Evolutionary conservation across 2,329 filamentous ascomycete species (phyloP), one percentile per base, ranked within the genome.

Genomic region (Neophaeococcomyces mojaviensis): DNA sequence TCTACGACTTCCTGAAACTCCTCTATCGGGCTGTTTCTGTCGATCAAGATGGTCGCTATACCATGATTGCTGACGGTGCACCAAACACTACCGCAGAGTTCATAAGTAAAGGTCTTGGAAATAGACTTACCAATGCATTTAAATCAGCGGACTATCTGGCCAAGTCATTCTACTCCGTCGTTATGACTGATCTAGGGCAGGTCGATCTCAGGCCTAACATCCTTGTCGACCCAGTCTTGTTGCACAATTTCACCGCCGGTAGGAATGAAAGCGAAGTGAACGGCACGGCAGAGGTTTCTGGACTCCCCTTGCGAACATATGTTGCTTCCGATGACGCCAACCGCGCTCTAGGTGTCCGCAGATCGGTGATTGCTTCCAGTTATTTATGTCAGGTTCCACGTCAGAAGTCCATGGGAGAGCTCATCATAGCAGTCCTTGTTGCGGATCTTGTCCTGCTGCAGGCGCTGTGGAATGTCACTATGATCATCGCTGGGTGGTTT

Each of bases 121-220:
- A 39, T 7, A 18, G 22, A 2, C 30, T 5, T 44, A 46, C 49
- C 3, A 41, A 49, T 35, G 39, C 48, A 28, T 51, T 44, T 45
- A 15, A 38, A 31, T 30, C 39, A 16, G 35, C 49, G 7, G 48
- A 52, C 28, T 34, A 32, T 24, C 38, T 52, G 6, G 45, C 35
- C 20, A 51, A 52, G 40, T 46, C 45, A 18, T 42, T 49, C 13
- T 51, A 51, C 18, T 52, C 46, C 13, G 44, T 49, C 7, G 37
- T 52, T 34, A 20, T 52, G 13, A 37, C 49, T 22, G 50, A 52
- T 39, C 46, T 52, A 15, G 50, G 50, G n/a, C 38, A 51, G 26
- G 43, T 36, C 16, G 28, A 19, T 22, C 18, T 37, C 3, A 13
- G 9, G 15, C 46, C 49, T 10, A 51, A 50, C 38, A 42, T 51